A percentile compares a stretch with the other conserved stretches of the same genome.
These are phyloP conservation scores for Heritiera littoralis DNA, from an alignment of 345 rosid species.

Conservation along the genomic window DNA sequence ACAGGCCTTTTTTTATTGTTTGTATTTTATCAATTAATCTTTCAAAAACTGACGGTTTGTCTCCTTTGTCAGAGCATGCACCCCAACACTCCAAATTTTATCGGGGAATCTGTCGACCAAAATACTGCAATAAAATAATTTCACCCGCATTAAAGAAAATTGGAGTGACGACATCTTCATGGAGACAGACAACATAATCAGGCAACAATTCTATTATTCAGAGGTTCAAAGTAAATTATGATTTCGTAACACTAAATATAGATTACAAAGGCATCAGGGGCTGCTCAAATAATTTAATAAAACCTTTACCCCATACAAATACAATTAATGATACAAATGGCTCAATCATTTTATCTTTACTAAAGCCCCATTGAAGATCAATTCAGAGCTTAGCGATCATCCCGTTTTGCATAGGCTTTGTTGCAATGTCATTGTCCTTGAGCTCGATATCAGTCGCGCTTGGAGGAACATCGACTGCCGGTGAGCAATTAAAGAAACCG, in stretches of 20 bases:
- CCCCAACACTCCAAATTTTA: not conserved
- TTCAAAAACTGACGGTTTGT: too few relatives aligned
- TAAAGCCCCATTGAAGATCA: not conserved
- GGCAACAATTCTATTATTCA: not conserved
- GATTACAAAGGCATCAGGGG: not conserved
- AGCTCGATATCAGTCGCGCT: conserved; percentile 43
- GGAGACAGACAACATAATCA: not conserved
- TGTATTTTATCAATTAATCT: not conserved
- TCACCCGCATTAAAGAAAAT: not conserved
- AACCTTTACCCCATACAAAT: too few relatives aligned
- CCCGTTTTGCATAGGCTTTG: conserved; percentile 49
- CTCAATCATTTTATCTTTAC: not conserved
- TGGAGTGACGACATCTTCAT: not conserved
- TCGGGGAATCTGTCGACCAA: not conserved
- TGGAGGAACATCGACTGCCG: conserved; percentile 70
- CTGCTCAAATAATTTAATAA: not conserved
- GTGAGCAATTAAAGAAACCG: conserved; percentile 76
- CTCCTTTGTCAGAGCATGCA: not conserved
- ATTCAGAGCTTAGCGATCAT: conserved; percentile 52
- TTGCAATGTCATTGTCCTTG: conserved; percentile 42
- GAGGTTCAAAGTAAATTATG: not conserved
- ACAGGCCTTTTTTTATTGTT: not conserved
- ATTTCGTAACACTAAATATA: not conserved
- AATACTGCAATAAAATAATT: not conserved
- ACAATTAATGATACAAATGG: not conserved